Conservation (phyloP, 116 monocot species). For the Trichopus zeylanicus region DNA sequence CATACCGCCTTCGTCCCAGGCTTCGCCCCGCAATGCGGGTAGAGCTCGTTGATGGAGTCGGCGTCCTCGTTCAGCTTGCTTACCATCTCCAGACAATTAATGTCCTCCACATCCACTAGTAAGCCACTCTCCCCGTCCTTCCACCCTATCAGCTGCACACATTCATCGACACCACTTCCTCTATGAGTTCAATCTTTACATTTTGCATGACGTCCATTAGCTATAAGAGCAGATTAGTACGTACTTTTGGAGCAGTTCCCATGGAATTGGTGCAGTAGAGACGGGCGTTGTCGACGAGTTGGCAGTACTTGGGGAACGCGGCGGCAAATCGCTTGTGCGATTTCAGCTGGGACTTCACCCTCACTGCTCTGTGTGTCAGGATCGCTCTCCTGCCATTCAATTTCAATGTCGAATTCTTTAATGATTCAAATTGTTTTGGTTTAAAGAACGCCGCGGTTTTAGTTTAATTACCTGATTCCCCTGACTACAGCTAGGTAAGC, state of each 20-base stretch:
- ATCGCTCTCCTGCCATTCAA: conserved; percentile 77
- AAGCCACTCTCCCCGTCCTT: conserved; percentile 56
- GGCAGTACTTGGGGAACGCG: conserved; percentile 59
- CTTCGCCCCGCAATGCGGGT: conserved; percentile 10
- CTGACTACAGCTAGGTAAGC: conserved; percentile 86
- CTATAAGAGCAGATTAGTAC: too few relatives aligned
- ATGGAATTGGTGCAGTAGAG: conserved; percentile 74
- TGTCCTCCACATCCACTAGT: conserved; percentile 51
- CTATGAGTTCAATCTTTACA: too few relatives aligned
- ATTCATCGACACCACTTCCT: too few relatives aligned
- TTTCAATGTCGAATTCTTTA: too few relatives aligned
- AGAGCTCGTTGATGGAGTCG: conserved; percentile 49
- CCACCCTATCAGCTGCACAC: conserved; percentile 83
- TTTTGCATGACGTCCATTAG: too few relatives aligned
- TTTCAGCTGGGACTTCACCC: conserved; percentile 85
- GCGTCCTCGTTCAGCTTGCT: conserved; percentile 62
- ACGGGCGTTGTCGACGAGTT: conserved; percentile 74
- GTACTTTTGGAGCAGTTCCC: conserved; percentile 62
- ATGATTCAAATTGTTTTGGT: too few relatives aligned
- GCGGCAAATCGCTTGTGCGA: conserved; percentile 82
- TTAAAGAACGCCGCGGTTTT: too few relatives aligned
- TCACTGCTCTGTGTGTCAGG: conserved; percentile 66
- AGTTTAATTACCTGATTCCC: conserved; percentile 95
- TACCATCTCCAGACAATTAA: conserved; percentile 40
- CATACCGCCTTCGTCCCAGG: conserved; percentile 31